Conservation (phyloP, 140 eudicot species). For the Ambrosia hybrid region DNA sequence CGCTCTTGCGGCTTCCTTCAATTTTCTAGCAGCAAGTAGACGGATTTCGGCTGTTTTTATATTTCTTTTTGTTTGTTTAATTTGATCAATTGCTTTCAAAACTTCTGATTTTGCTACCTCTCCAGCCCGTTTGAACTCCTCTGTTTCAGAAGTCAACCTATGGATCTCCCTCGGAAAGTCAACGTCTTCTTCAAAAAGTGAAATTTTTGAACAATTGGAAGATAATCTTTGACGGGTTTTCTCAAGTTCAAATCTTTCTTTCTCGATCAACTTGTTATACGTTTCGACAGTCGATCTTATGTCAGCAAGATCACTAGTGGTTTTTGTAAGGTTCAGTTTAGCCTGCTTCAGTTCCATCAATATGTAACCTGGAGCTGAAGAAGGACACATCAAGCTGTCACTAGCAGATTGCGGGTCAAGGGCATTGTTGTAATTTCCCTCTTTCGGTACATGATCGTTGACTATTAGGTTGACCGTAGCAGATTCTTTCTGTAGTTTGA, state of each 20-base stretch:
- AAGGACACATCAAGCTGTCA: conserved; percentile 16
- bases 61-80: conserved; percentile 61
- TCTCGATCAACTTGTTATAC: conserved; percentile 73
- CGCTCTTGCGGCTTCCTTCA: conserved; percentile 88
- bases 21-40: conserved; percentile 66
- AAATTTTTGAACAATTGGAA: conserved; percentile 42
- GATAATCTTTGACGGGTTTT: conserved; percentile 74
- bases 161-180: conserved; percentile 64
- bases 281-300: conserved; percentile 70
- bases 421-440: conserved; percentile 33
- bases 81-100: conserved; percentile 55
- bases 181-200: conserved; percentile 45
- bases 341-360: conserved; percentile 82
- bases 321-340: conserved; percentile 72
- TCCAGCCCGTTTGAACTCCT: conserved; percentile 67
- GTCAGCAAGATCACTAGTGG: conserved; percentile 79
- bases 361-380: conserved; percentile 68
- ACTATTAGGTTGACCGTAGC: conserved; percentile 14
- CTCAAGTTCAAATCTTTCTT: conserved; percentile 74
- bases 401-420: conserved; percentile 9
- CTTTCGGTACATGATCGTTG: conserved; percentile 10
- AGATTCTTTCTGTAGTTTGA: conserved; percentile 69
- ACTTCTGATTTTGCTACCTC: conserved; percentile 74
- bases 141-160: conserved; percentile 64
- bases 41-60: conserved; percentile 76